Base-by-base conservation (phyloP, 345 rosid species). In the Salix arbutifolia region DNA sequence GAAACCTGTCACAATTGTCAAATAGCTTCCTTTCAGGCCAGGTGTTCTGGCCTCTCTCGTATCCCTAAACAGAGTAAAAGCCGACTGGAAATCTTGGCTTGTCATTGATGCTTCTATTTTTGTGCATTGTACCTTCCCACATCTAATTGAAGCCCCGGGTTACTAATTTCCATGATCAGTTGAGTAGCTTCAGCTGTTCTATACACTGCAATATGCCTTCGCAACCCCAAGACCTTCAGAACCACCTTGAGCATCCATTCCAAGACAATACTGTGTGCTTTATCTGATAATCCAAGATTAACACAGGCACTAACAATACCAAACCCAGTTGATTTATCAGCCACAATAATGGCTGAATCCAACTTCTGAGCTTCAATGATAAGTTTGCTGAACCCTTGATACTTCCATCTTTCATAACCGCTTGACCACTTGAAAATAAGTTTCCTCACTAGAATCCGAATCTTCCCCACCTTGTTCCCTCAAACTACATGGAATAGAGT, bases 71-170 rank as follows among this genome's bases (percentile, higher is more conserved):
- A 91, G 81, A 37, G 96, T 82, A 85, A 96, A 90, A 70, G 97
- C 97, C 0, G 96, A 96, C 65, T 91, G 89, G 76, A 91, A 96
- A 88, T 95, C 99, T 78, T 91, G 98, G 78, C 91, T 85, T 1
- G 92, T 84, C 96, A 93, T 95, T 67, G 99, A 92, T 77, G 97
- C 96, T 78, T 93, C 99, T 25, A 95, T 88, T 65, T 93, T n/a
- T n/a, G 74, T 64, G 83, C 79, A 69, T 89, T 90, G 65, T 91
- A 93, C 79, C 65, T 89, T 65, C 80, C 91, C 0, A 69, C 86
- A 31, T 91, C 94, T 84, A 96, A 78, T 48, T 87, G 90, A 84
- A 93, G 92, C 73, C 96, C 97, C 0, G 86, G 82, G 74, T 75
- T 86, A 82, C 89, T 91, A 19, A 93, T 88, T 79, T 91, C 94